Evolutionary conservation across 2,329 filamentous ascomycete genomes (phyloP), one percentile per base, ranked within the genome.

Genomic region (Mycosphaerella sp.): DNA sequence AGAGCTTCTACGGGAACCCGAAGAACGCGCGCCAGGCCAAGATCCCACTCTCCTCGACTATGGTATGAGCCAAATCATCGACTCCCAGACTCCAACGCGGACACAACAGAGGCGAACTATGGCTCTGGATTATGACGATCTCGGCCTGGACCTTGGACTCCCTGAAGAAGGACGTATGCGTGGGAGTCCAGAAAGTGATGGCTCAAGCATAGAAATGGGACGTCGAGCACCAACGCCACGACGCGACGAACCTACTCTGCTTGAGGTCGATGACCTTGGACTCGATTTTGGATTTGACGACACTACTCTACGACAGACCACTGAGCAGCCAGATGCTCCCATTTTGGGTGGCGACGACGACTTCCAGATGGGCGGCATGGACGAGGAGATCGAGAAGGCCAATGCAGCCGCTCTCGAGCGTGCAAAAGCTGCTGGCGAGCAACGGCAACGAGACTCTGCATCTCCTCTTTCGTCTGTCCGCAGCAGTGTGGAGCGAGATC

Each of bases 171-270:
- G 41, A 61, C 62, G 46, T 54, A 75, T 49, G 70, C 75, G 54
- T 17, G 59, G 55, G 5, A 59, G 61, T 32, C 64, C 64, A 2
- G 51, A 54, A 28, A 57, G 52, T 5, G 60, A 61, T 30, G 64
- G 61, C 1, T 60, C 59, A 13, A 93, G 84, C 63, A 84, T 96
- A 52, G 93, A 98, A 83, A 78, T 89, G 61, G 93, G 91, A 64
- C 86, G 91, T 82, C 85, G 95, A 60, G 90, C 87, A 16, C 84
- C 87, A 4, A 76, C 80, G 13, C 59, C 64, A 4, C 56, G 60
- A 18, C 77, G 80, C 41, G 75, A 81, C 84, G 16, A 87, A 70
- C 57, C 75, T 71, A 67, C 75, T 25, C 71, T 75, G 50, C 73
- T 75, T 58, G 84, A 87, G 35, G 76, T 78, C 44, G 78, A 79